Evolutionary conservation across 2,329 filamentous ascomycete species (phyloP).

Genomic region (Neocatenulostroma microsporum): DNA sequence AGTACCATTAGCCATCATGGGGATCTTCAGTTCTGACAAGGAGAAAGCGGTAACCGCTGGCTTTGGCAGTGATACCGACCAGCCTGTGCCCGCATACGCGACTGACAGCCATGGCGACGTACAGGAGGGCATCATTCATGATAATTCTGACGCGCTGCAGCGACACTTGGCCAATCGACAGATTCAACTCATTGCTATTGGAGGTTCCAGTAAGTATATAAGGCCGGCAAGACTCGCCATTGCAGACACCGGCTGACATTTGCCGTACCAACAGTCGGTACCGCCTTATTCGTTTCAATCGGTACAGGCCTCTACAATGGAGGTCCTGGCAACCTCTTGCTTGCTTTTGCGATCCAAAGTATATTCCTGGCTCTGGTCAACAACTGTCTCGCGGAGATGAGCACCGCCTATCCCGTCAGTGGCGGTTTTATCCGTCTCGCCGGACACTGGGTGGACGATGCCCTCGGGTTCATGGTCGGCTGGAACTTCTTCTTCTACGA

Average conservation of each 20-base stretch:
- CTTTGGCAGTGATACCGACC: too few species aligned
- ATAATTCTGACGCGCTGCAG: conserved; percentile 25
- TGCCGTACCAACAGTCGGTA: too few species aligned
- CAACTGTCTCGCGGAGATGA: conserved; percentile 60
- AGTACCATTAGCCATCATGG: too few species aligned
- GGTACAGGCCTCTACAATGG: conserved; percentile 33
- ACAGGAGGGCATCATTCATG: too few species aligned
- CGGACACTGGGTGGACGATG: conserved; percentile 57
- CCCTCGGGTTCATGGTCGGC: conserved; percentile 48
- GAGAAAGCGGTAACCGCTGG: too few species aligned
- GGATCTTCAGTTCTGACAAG: too few species aligned
- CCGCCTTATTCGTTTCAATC: too few species aligned
- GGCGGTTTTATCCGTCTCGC: conserved; percentile 58
- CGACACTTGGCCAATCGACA: conserved; percentile 27
- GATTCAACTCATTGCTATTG: conserved; percentile 32
- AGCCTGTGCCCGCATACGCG: too few species aligned
- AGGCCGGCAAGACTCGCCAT: too few species aligned
- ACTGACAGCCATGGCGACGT: too few species aligned
- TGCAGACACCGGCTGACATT: too few species aligned
- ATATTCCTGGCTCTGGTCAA: conserved; percentile 54
- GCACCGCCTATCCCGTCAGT: conserved; percentile 53
- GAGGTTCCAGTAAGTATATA: too few species aligned
- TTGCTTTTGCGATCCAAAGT: conserved; percentile 53
- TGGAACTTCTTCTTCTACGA: conserved; percentile 48
- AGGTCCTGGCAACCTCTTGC: conserved; percentile 47